Conservation (phyloP, 2,329 filamentous ascomycete species). For the Chaetomium strumarium region DNA sequence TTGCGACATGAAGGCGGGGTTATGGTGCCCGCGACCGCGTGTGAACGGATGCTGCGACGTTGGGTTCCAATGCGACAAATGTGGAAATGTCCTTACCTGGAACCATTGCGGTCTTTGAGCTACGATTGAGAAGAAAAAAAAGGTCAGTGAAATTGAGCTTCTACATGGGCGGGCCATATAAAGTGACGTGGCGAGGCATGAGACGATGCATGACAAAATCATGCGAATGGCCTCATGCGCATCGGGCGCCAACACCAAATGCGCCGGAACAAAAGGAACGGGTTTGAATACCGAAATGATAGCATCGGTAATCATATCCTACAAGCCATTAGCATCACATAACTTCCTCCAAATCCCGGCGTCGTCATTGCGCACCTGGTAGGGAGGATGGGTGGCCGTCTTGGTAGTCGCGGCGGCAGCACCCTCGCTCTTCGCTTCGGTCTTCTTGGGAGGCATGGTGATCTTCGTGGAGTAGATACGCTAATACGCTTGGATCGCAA, state of each 20-base stretch:
- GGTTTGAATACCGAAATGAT: constrained; percentile 51
- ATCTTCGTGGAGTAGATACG: constrained; percentile 23
- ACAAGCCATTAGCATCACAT: constrained; percentile 31
- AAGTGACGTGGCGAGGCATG: constrained; percentile 4
- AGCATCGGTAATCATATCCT: constrained; percentile 60
- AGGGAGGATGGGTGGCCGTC: constrained; percentile 46
- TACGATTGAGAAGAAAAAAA: constrained; percentile 32
- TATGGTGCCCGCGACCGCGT: neutral
- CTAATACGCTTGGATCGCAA: constrained; percentile 23
- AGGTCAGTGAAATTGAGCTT: constrained; percentile 35
- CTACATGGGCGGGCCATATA: neutral
- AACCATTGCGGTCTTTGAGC: constrained; percentile 59
- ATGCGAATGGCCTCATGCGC: constrained; percentile 12
- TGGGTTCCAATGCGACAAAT: constrained; percentile 13
- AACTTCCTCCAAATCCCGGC: constrained; percentile 6
- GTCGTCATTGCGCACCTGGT: constrained; percentile 46
- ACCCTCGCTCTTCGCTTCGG: constrained; percentile 45
- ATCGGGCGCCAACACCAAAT: constrained; percentile 29
- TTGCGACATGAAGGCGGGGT: constrained; percentile 15
- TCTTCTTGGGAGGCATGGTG: constrained; percentile 57
- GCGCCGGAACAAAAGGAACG: constrained; percentile 34
- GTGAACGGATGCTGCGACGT: constrained; percentile 7
- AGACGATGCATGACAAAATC: neutral
- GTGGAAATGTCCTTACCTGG: constrained; percentile 36
- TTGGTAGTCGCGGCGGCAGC: constrained; percentile 35